phyloP scores from a whole-genome alignment of 1,284 basidiomycete species.

The Microbotryum saponariae region DNA sequence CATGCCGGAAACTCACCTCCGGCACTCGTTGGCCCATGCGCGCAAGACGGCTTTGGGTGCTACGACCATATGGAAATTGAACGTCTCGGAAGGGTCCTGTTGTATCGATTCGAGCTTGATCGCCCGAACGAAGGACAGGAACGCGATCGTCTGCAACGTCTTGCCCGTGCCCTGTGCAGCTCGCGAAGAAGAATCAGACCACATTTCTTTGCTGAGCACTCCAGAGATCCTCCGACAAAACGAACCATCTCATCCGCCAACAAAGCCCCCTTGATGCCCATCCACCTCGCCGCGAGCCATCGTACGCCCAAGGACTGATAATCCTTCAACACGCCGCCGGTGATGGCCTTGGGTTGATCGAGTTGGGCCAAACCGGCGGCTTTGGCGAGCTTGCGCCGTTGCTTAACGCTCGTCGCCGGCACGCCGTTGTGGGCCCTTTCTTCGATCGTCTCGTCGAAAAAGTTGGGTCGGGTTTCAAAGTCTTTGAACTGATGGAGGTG shows the following conservation, averaged over 20 bases:
- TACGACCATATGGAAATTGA: constrained; percentile 68
- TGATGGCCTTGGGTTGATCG: constrained; percentile 14
- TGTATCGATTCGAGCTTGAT: constrained; percentile 4
- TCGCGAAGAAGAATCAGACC: not conserved
- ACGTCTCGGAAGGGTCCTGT: constrained; percentile 55
- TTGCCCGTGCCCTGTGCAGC: constrained; percentile 46
- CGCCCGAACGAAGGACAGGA: constrained; percentile 66
- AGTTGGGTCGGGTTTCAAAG: too few relatives aligned
- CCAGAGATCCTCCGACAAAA: too few relatives aligned
- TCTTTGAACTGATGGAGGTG: too few relatives aligned
- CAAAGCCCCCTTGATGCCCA: too few relatives aligned
- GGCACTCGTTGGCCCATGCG: constrained; percentile 28
- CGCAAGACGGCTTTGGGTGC: constrained; percentile 20
- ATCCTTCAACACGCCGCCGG: constrained; percentile 72
- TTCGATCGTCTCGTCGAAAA: too few relatives aligned
- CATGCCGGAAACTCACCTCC: constrained; percentile 1
- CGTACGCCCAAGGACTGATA: constrained; percentile 90
- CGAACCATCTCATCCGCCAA: not conserved
- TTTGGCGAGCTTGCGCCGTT: too few relatives aligned
- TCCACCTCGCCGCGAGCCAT: constrained; percentile 49
- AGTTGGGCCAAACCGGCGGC: not conserved
- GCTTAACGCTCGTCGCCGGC: too few relatives aligned
- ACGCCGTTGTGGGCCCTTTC: too few relatives aligned
- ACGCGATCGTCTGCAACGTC: constrained; percentile 90
- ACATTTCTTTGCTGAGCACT: not conserved